Base-by-base conservation (phyloP, 164 flowering plant genomes). In the Liquidambar formosana region DNA sequence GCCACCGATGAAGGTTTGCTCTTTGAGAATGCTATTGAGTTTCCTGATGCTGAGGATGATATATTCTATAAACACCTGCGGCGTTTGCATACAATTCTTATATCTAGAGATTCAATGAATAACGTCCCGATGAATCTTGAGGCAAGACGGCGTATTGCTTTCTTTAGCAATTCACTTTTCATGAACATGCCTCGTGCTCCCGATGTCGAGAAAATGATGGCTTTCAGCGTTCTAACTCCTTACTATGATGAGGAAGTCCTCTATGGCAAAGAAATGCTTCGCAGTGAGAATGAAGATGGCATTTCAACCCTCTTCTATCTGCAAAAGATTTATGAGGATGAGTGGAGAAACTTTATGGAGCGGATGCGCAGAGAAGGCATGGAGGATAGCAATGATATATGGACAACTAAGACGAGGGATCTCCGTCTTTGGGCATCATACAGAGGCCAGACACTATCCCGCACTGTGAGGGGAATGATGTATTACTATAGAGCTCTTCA, bases 391-490 rank as follows among this genome's bases (percentile, higher is more conserved):
- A 65, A 77, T 18, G 97, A 95, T 8, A 76, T 93, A 2, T 92
- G 92, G 96, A 73, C 67, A 1, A 64, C 48, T 0, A 88, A 82
- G 80, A 33, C 82, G 45, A 81, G 86, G 78, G 96, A 93, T 47
- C 85, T 93, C 38, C 91, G 97, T 25, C 88, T 85, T 43, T 93
- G 99, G 99, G 99, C 95, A 21, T 93, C 99, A 2, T 82, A 91
- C 72, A 84, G 99, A 67, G 99, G 99, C 46, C 99, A 95, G 79
- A 95, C 99, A 1, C 86, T 95, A 11, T 81, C 97, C 28, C 91
- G 99, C 28, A 93, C 99, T 14, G 97, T 95, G 9, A 82, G 99
- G 67, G 99, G 99, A 61, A 95, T 95, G 98, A 95, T 95, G 98
- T 95, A 95, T 70, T 88, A 95, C 72, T 89, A 89, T 66, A 78